phyloP scores from a whole-genome alignment of 2,329 filamentous ascomycete species.

The Fusarium floridanum region DNA sequence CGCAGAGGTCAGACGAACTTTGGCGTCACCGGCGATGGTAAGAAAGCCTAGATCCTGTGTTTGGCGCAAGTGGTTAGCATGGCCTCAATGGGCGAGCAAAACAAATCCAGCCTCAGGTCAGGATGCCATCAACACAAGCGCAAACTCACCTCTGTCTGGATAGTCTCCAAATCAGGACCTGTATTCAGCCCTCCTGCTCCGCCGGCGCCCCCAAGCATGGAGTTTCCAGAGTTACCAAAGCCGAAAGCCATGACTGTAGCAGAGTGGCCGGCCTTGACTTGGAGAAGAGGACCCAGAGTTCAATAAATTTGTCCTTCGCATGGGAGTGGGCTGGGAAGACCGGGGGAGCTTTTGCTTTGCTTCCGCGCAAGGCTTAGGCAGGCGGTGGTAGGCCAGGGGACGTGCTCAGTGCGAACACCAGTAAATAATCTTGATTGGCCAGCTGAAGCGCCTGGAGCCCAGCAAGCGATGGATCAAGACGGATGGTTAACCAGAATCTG shows the following conservation, averaged over 20 bases:
- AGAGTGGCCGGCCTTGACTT: slow-evolving; percentile 52
- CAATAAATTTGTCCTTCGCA: slow-evolving; percentile 46
- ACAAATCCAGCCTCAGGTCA: slow-evolving; percentile 22
- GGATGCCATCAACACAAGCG: slow-evolving; percentile 12
- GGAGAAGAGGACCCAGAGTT: slow-evolving; percentile 43
- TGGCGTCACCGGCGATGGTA: slow-evolving; percentile 82
- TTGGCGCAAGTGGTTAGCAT: slow-evolving; percentile 40
- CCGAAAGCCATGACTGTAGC: slow-evolving; percentile 73
- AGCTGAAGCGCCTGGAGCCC: slow-evolving; percentile 13
- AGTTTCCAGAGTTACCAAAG: slow-evolving; percentile 64
- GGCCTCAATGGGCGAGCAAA: slow-evolving; percentile 18
- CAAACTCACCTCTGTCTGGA: slow-evolving; percentile 80
- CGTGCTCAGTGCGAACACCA: slow-evolving; percentile 30
- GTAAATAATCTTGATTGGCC: slow-evolving; percentile 39
- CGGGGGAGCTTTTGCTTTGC: slow-evolving; percentile 40
- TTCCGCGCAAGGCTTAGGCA: slow-evolving; percentile 31
- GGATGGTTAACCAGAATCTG: slow-evolving; percentile 10
- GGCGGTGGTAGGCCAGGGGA: slow-evolving; percentile 39
- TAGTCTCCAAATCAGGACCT: slow-evolving; percentile 79
- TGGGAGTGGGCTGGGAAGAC: slow-evolving; percentile 38
- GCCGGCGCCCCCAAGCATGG: slow-evolving; percentile 56
- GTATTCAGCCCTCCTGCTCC: slow-evolving; percentile 54
- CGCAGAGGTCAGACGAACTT: slow-evolving; percentile 81
- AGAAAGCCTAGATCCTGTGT: slow-evolving; percentile 81
- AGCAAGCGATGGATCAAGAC: slow-evolving; percentile 13